A percentile compares a stretch with the other conserved stretches of the same genome.
Evolutionary conservation across 164 flowering plant species (phyloP).

Genomic region (Kingdonia uniflora): DNA sequence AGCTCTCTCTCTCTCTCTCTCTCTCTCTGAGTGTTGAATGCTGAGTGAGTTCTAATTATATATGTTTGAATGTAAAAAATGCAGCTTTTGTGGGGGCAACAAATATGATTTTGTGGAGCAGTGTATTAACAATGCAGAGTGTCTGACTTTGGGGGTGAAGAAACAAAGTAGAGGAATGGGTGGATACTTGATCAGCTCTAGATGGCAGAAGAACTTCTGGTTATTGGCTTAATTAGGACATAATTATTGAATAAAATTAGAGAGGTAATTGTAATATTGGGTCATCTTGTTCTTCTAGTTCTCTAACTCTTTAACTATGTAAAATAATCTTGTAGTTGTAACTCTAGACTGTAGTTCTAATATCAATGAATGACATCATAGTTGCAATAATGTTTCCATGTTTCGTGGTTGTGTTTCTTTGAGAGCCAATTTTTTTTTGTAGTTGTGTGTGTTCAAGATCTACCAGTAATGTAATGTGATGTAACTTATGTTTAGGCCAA

Average conservation of each 20-base stretch:
- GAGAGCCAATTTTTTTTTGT: too few species aligned
- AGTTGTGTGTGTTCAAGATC: too few species aligned
- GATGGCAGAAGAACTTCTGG: constrained; percentile 96
- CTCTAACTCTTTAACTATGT: too few species aligned
- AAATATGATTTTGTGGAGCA: constrained; percentile 64
- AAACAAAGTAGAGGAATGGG: constrained; percentile 66
- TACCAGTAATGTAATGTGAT: too few species aligned
- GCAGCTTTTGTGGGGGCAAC: constrained; percentile 49
- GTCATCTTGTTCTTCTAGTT: too few species aligned
- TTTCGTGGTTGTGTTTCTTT: too few species aligned
- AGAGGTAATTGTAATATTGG: constrained; percentile 4
- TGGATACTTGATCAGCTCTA: constrained; percentile 81
- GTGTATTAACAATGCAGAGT: constrained; percentile 70
- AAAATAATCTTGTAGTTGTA: too few species aligned
- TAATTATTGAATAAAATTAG: constrained; percentile 1
- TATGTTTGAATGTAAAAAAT: not conserved
- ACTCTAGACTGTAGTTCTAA: not conserved
- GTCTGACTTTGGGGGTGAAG: constrained; percentile 73
- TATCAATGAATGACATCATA: not conserved
- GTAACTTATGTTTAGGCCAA: too few species aligned
- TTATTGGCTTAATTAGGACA: constrained; percentile 23
- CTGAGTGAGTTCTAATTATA: too few species aligned
- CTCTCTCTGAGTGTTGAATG: too few species aligned
- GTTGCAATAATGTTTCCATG: too few species aligned
- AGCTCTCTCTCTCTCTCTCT: constrained; percentile 2